Evolutionary conservation across 257 asterid genomes (phyloP), one percentile per base, ranked within the genome.

Genomic region (Verbena officinalis): DNA sequence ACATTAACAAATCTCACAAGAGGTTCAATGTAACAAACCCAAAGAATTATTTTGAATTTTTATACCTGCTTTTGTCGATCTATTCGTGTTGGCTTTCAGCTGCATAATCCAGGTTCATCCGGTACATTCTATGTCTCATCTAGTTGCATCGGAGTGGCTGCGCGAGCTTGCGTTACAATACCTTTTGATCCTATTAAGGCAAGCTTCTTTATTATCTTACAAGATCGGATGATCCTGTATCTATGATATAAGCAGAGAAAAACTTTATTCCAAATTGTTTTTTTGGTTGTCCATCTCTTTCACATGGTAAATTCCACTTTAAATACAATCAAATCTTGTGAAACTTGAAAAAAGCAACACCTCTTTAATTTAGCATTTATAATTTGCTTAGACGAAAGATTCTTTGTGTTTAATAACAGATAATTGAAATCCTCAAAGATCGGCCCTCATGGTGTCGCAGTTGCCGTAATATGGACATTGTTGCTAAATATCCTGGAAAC

Each of bases 101-200:
- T 77, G 61, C 67, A 22, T 22, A 54, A 55, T 52, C 66, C 34
- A 30, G 57, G 39, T 64, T 53, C 74, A 39, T 19, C 36, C 3
- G 69, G 81, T 33, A 53, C 45, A 17, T 34, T 79, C 33, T 79
- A 62, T 24, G 40, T 72, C 71, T 33, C 83, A 11, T 65, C 76
- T 39, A 46, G 55, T 62, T 74, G 73, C 68, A 55, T 11, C 58
- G 88, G 85, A 65, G 75, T 77, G 33, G 88, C 85, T 30, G 88
- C 83, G 16, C 76, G 81, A 12, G 88, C 83, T 21, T 61, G 68
- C 30, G 46, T 63, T 45, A 33, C 73, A 13, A 38, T 83, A 50
- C 67, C 77, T 46, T 60, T 79, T 17, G 78, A 76, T 45, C 81
- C 88, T 40, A 43, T 21, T 14, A 72, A 79, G 81, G 88, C 56